Evolutionary conservation across 352 stramenopile species (phyloP).

Genomic region (Globisporangium perplexum): DNA sequence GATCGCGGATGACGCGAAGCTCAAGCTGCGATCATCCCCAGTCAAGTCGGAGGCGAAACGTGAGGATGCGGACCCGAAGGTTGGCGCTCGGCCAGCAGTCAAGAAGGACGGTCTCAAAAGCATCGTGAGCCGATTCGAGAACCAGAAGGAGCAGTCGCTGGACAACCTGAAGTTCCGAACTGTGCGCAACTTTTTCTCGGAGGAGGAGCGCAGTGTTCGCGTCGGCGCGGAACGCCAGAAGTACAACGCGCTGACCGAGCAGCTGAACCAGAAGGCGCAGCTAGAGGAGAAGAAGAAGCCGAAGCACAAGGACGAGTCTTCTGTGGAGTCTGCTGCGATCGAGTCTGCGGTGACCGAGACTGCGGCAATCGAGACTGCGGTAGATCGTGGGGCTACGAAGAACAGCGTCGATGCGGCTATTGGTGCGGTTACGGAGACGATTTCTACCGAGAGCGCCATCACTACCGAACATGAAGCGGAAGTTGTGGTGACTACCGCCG

Average conservation of each 20-base stretch:
- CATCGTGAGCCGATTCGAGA: constrained; percentile 5
- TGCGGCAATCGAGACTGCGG: neutral
- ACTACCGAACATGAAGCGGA: neutral
- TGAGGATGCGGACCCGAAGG: neutral
- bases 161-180: constrained; percentile 48
- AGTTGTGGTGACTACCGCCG: neutral
- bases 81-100: neutral
- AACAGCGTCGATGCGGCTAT: neutral
- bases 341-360: neutral
- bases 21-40: neutral
- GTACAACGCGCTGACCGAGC: constrained; percentile 39
- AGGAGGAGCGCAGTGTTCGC: constrained; percentile 35
- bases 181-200: constrained; percentile 47
- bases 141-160: constrained; percentile 29
- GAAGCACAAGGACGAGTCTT: constrained; percentile 8
- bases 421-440: neutral
- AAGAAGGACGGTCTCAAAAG: constrained; percentile 4
- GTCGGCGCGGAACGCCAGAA: constrained; percentile 48
- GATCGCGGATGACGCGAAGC: constrained; percentile 6
- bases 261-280: constrained; percentile 28
- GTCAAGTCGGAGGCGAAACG: neutral
- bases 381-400: neutral
- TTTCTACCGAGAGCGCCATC: neutral
- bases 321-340: neutral
- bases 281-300: constrained; percentile 6